phyloP scores from a whole-genome alignment of 805 yeast species.

The Naumovozyma castellii region DNA sequence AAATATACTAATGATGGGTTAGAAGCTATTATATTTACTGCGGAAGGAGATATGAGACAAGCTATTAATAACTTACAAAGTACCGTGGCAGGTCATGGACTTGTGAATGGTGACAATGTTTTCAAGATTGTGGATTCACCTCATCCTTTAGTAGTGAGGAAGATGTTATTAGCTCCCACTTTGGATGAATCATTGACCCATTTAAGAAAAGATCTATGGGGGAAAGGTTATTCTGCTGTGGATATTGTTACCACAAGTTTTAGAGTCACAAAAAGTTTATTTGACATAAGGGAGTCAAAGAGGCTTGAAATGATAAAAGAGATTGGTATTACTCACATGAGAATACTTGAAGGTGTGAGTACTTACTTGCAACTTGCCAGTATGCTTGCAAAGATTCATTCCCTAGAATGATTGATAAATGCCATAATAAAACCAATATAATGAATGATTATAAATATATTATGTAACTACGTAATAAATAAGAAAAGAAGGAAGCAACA shows the following conservation, averaged over 20 bases:
- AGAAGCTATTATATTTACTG: constrained; percentile 85
- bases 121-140: constrained; percentile 95
- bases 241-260: constrained; percentile 89
- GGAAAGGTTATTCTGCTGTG: constrained; percentile 83
- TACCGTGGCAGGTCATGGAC: constrained; percentile 86
- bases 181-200: constrained; percentile 59
- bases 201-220: constrained; percentile 62
- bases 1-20: constrained; percentile 82
- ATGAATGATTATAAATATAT: too few species aligned
- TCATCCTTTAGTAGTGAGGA: constrained; percentile 77
- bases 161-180: constrained; percentile 47
- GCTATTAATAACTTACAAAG: constrained; percentile 91
- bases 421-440: too few species aligned
- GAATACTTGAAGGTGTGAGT: constrained; percentile 87
- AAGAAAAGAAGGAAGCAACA: too few species aligned
- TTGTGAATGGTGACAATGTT: constrained; percentile 86
- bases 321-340: constrained; percentile 86
- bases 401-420: constrained; percentile 6
- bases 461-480: too few species aligned
- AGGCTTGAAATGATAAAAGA: constrained; percentile 72
- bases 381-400: constrained; percentile 50
- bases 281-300: constrained; percentile 54
- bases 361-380: constrained; percentile 82
- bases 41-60: constrained; percentile 98
- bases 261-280: constrained; percentile 72